Evolutionary conservation across 495 filamentous ascomycete genomes (phyloP), one percentile per base, ranked within the genome.

Genomic region (Letharia columbiana): DNA sequence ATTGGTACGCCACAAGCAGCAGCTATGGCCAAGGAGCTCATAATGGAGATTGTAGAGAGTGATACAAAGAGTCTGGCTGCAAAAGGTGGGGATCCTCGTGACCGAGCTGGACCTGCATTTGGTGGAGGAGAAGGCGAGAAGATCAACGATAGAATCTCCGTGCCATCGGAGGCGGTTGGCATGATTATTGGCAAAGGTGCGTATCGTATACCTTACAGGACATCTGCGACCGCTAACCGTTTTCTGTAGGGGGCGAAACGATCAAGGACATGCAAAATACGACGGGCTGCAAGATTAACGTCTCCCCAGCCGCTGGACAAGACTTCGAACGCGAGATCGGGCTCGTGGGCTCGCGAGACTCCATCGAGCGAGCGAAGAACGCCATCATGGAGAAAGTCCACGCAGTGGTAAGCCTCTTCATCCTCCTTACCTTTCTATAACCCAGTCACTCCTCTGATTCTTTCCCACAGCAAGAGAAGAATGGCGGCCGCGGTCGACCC

Each of bases 361-460:
- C 88, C 17, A 93, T 94, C 70, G 82, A 80, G 42, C 80, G 81
- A 56, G 90, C 90, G 13, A 91, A 91, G 74, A 79, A 76, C 49
- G 87, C 88, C 18, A 94, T 94, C 59, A 87, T 88, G 73, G 90
- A 92, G 61, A 94, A 94, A 77, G 90, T 93, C n/a, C 88, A 92
- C 63, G 85, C 87, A 65, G 90, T 89, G 66, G 89, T 90, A 83
- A 63, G 49, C 66, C 63, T 62, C 33, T 33, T 44, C 44, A 33
- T 37, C 35, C 56, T 57, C 18, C 40, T 45, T 33, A 11, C 58
- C 39, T 13, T 57, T 20, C 12, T 42, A 64, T 8, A 20, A 6
- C 11, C 49, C 49, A 23, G 31, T 52, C n/a, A 28, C 23, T 13
- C 49, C 23, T 62, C 73, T 80, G 68, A 78, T 74, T 18, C 62